Evolutionary conservation across 768 basidiomycete genomes (phyloP), one percentile per base, ranked within the genome.

Genomic region (Glaciozyma martinii): DNA sequence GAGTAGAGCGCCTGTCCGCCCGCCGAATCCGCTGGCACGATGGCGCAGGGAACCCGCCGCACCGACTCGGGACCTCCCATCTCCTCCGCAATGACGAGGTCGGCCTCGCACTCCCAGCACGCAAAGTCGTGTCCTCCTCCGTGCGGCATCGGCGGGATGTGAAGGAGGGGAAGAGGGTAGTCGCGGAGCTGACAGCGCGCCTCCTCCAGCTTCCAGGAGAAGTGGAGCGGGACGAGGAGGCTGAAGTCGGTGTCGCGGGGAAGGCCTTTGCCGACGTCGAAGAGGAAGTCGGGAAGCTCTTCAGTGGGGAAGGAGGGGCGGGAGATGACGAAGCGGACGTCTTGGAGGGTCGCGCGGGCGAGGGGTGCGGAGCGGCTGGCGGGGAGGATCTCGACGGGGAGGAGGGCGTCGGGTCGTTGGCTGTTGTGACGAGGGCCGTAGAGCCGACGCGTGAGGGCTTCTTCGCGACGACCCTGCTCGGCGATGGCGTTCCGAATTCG

Each of bases 71-170:
- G 46, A 1, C 62, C 67, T 3, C 87, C 87, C 79, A 89, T 83
- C 76, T 95, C 90, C 77, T 97, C 92, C 0, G 85, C 90, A 54
- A 94, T 80, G 62, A 94, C 87, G 56, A 95, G 76, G 72, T 90
- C 86, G 18, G 86, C 83, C 66, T 85, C 83, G 73, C 89, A 86
- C 29, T 81, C 80, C 77, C 86, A 83, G 0, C 82, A 80, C 16
- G 81, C 75, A 25, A 76, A 71, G 8, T 71, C 76, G 25, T 75
- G 67, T 32, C 79, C 76, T 29, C 59, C 25, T 29, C 43, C 59
- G 23, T 49, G 62, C 18, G 3, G 58, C 30, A 40, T 70, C 29
- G 82, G 73, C 42, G 87, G 86, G 52, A 94, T 81, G 72, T 85
- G 80, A n/a, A 91, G 76, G 59, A 97, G 75, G 1, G 92, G 90